A percentile compares a stretch with the other conserved stretches of the same genome.
phyloP scores from a whole-genome alignment of 352 stramenopile genomes.

The Phytophthora foliorum region DNA sequence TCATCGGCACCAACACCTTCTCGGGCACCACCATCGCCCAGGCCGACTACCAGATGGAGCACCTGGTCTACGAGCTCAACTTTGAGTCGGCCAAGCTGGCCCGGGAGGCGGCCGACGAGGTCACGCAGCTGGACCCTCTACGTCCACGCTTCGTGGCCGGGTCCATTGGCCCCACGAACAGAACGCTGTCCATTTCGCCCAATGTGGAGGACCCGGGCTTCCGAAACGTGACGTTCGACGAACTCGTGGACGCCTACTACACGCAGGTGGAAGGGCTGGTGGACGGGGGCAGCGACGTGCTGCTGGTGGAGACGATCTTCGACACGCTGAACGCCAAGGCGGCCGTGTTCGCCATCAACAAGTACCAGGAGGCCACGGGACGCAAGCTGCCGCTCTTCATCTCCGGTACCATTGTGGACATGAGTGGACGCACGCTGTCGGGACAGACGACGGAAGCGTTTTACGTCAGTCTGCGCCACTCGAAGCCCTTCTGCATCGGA shows the following conservation, averaged over 20 bases:
- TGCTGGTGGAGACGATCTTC: slow-evolving; percentile 99
- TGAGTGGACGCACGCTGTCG: slow-evolving; percentile 96
- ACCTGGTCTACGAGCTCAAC: slow-evolving; percentile 97
- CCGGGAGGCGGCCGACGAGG: slow-evolving; percentile 94
- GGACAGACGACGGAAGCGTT: slow-evolving; percentile 98
- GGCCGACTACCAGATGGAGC: slow-evolving; percentile 98
- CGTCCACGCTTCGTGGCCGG: slow-evolving; percentile 96
- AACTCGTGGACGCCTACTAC: slow-evolving; percentile 97
- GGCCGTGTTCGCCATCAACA: slow-evolving; percentile 94
- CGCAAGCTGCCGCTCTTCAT: slow-evolving; percentile 96
- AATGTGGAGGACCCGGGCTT: slow-evolving; percentile 95
- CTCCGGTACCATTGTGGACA: slow-evolving; percentile 97
- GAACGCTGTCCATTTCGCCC: slow-evolving; percentile 96
- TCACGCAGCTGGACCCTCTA: slow-evolving; percentile 93
- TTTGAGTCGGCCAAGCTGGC: slow-evolving; percentile 93
- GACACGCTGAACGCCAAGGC: slow-evolving; percentile 98
- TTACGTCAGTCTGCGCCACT: slow-evolving; percentile 96
- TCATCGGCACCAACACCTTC: slow-evolving; percentile 99
- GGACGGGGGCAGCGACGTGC: slow-evolving; percentile 95
- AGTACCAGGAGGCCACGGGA: slow-evolving; percentile 93
- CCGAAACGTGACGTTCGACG: slow-evolving; percentile 97
- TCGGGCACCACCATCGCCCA: slow-evolving; percentile 96
- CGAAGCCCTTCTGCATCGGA: slow-evolving; percentile 97
- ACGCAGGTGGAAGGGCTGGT: slow-evolving; percentile 95
- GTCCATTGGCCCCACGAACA: slow-evolving; percentile 97